Conservation (phyloP, 2,329 filamentous ascomycete genomes). For the Aspergillus ochraceoroseus region DNA sequence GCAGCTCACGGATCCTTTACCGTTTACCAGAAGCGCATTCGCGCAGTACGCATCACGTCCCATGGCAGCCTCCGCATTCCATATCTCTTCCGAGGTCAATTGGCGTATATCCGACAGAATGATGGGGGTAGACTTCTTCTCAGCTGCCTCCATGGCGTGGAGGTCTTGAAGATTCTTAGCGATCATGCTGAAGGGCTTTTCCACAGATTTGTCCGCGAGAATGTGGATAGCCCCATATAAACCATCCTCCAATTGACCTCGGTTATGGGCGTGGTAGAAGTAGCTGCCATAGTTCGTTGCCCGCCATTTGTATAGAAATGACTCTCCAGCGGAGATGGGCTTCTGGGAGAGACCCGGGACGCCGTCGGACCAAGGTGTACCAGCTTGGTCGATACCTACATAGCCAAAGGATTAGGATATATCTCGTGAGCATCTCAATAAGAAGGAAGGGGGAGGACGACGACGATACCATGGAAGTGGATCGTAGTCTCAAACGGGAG, state of each 20-base stretch:
- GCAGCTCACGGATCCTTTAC: slow-evolving; percentile 54
- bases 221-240: slow-evolving; percentile 54
- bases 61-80: slow-evolving; percentile 23
- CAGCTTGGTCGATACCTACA: slow-evolving; percentile 44
- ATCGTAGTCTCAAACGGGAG: slow-evolving; percentile 25
- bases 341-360: slow-evolving; percentile 53
- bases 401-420: slow-evolving; percentile 1
- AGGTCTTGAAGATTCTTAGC: slow-evolving; percentile 35
- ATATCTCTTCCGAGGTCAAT: slow-evolving; percentile 47
- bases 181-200: slow-evolving; percentile 50
- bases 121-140: slow-evolving; percentile 44
- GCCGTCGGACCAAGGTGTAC: slow-evolving; percentile 56
- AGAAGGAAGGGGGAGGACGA: neutral
- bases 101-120: slow-evolving; percentile 54
- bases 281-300: slow-evolving; percentile 54
- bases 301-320: slow-evolving; percentile 51
- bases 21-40: slow-evolving; percentile 57
- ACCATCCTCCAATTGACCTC: slow-evolving; percentile 55
- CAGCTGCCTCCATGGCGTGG: slow-evolving; percentile 47
- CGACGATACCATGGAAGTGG: slow-evolving; percentile 35
- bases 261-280: slow-evolving; percentile 57
- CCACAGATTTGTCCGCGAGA: slow-evolving; percentile 31
- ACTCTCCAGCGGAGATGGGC: slow-evolving; percentile 47
- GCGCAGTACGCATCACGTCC: slow-evolving; percentile 50
- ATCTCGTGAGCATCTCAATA: neutral